phyloP scores from a whole-genome alignment of 257 asterid genomes.

The Rauvolfia tetraphylla region DNA sequence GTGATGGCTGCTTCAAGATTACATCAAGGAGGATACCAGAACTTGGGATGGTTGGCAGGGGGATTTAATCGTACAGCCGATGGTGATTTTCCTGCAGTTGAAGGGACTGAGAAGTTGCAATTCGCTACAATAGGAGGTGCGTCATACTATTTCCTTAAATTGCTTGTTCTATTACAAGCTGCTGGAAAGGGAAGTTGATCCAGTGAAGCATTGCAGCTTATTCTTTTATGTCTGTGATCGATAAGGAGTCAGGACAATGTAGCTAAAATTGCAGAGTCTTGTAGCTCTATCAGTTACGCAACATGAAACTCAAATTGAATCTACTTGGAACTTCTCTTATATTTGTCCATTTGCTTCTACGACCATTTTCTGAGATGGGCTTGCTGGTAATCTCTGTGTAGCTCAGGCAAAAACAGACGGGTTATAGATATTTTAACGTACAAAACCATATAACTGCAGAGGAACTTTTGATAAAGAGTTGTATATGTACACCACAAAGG shows the following conservation, averaged over 20 bases:
- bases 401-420: not conserved
- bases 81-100: slow-evolving; percentile 52
- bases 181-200: slow-evolving; percentile 47
- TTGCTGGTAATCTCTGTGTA: not conserved
- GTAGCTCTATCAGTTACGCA: not conserved
- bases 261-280: not conserved
- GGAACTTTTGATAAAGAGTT: not conserved
- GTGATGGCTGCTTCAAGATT: slow-evolving; percentile 60
- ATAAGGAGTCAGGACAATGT: not conserved
- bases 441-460: not conserved
- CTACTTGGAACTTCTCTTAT: not conserved
- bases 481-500: not conserved
- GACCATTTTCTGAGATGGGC: not conserved
- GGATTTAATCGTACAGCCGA: slow-evolving; percentile 57
- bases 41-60: slow-evolving; percentile 89
- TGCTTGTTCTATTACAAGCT: slow-evolving; percentile 45
- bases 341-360: not conserved
- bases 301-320: not conserved
- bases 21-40: slow-evolving; percentile 63
- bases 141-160: slow-evolving; percentile 75
- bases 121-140: slow-evolving; percentile 86
- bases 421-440: not conserved
- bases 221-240: not conserved
- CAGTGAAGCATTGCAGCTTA: not conserved
- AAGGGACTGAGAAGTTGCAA: slow-evolving; percentile 81